A percentile compares a stretch with the other conserved stretches of the same genome.
These are phyloP conservation scores for Dactylellina haptotyla DNA, from an alignment of 2,329 filamentous ascomycete species.

Conservation along the genomic window DNA sequence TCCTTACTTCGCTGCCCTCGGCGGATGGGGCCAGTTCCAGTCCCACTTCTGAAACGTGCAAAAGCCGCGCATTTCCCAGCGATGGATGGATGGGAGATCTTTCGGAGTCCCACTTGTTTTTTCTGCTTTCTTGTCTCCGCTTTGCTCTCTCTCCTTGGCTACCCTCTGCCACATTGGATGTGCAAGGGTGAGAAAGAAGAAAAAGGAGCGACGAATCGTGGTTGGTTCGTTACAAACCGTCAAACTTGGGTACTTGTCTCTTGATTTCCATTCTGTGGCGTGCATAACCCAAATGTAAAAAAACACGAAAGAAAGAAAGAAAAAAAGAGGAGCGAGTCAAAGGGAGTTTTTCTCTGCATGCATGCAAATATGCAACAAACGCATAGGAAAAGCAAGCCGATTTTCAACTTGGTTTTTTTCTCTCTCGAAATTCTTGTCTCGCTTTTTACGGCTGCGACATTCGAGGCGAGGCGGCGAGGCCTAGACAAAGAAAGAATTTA, in stretches of 20 bases:
- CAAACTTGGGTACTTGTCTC: not conserved
- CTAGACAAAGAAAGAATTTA: slow-evolving; percentile 6
- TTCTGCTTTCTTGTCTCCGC: not conserved
- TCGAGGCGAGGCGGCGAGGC: slow-evolving; percentile 4
- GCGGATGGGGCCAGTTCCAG: not conserved
- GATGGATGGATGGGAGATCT: too few species aligned
- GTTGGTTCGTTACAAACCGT: not conserved
- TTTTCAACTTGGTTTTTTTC: slow-evolving; percentile 7
- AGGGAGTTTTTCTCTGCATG: not conserved
- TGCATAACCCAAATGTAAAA: not conserved
- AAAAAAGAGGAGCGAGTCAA: not conserved
- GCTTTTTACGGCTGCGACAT: not conserved
- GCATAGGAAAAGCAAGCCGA: not conserved
- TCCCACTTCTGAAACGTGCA: slow-evolving; percentile 20
- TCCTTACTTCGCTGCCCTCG: slow-evolving; percentile 1
- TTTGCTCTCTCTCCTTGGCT: not conserved
- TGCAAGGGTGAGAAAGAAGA: not conserved
- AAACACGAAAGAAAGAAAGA: not conserved
- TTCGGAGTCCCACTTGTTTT: not conserved
- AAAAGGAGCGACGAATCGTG: slow-evolving; percentile 12
- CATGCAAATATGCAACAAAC: slow-evolving; percentile 5
- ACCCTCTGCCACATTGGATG: not conserved
- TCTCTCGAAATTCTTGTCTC: too few species aligned
- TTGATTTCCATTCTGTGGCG: not conserved
- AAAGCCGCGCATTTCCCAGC: not conserved